A percentile compares a stretch with the other conserved stretches of the same genome.
Conservation (phyloP, 805 yeast species). For the Metschnikowia baotianmanensis region DNA sequence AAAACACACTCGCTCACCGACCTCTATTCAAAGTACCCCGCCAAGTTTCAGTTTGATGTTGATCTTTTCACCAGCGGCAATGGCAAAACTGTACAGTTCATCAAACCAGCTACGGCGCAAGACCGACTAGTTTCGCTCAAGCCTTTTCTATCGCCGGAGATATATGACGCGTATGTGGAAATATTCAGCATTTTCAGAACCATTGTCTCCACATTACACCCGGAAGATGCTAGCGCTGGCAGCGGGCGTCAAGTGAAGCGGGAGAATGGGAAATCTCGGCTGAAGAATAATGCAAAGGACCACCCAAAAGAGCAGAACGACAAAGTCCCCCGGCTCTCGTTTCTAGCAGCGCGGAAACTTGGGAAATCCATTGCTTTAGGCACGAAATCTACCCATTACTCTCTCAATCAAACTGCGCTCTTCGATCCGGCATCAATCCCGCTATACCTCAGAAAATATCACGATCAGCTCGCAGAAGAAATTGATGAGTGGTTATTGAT, state of each 20-base stretch:
- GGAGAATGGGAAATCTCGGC: not conserved
- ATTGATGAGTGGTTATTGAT: constrained; percentile 37
- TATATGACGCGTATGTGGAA: constrained; percentile 29
- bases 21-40: constrained; percentile 27
- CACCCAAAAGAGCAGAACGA: not conserved
- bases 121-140: constrained; percentile 27
- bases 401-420: constrained; percentile 28
- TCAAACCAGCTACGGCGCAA: constrained; percentile 17
- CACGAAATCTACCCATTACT: constrained; percentile 33
- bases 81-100: not conserved
- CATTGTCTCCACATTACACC: constrained; percentile 21
- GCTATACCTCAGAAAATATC: constrained; percentile 19
- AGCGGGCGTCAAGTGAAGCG: not conserved
- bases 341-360: constrained; percentile 25
- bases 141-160: constrained; percentile 27
- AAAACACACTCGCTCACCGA: constrained; percentile 36
- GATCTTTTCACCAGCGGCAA: constrained; percentile 1
- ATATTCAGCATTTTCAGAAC: constrained; percentile 30
- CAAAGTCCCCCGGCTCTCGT: constrained; percentile 19
- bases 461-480: constrained; percentile 29
- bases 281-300: not conserved
- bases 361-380: constrained; percentile 37
- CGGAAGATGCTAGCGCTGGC: not conserved
- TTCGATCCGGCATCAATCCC: constrained; percentile 29
- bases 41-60: constrained; percentile 12